Conservation (phyloP, 129 eudicot species). For the Tagetes erecta region DNA sequence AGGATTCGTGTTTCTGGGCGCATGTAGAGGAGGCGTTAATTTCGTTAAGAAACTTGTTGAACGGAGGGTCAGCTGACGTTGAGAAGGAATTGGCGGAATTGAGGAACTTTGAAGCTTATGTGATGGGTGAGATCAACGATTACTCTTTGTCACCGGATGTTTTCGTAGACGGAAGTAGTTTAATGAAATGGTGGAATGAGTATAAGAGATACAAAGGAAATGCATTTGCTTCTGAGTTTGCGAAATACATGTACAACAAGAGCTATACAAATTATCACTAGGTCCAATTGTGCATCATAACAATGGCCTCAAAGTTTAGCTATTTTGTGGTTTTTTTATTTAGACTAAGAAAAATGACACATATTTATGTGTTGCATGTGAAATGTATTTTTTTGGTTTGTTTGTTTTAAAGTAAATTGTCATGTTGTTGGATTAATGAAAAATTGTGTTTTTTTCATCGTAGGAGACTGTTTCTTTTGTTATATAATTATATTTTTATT, state of each 20-base stretch:
- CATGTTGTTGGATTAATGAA: background rate
- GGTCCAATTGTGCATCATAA: background rate
- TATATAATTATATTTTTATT: too few species aligned
- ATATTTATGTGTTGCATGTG: background rate
- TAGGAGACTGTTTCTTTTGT: too few species aligned
- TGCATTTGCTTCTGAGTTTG: constrained; percentile 30
- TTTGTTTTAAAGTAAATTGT: background rate
- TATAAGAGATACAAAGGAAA: constrained; percentile 19
- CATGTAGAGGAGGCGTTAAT: constrained; percentile 52
- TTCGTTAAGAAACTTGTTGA: constrained; percentile 3
- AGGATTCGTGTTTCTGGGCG: constrained; percentile 63
- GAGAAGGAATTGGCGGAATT: constrained; percentile 7
- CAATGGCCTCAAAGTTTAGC: background rate
- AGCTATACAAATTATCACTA: background rate
- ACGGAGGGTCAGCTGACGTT: constrained; percentile 13
- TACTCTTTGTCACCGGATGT: constrained; percentile 41
- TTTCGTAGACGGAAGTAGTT: constrained; percentile 42
- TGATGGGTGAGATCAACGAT: constrained; percentile 28
- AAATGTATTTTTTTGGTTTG: background rate
- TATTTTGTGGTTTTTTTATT: too few species aligned
- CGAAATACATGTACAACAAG: constrained; percentile 30
- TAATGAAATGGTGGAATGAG: constrained; percentile 52
- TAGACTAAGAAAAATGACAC: too few species aligned
- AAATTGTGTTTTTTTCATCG: too few species aligned
- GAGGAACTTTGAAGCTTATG: constrained; percentile 18